These are phyloP conservation scores for Suillus bovinus DNA, from an alignment of 768 basidiomycete species.

Conservation along the genomic window DNA sequence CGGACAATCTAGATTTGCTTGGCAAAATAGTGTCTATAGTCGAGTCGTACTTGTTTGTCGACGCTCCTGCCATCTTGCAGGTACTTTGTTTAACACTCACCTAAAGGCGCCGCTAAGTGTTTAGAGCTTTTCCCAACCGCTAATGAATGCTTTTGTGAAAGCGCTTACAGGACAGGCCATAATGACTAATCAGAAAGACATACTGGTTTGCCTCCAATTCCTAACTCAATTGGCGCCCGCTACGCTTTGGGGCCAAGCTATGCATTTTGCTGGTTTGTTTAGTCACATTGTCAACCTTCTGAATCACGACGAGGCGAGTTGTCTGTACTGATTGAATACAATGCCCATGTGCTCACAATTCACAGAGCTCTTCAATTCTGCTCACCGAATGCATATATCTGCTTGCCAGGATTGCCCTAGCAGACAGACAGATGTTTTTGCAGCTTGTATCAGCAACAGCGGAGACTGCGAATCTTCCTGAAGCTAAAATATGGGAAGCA, in stretches of 20 bases:
- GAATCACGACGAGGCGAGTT: conserved; percentile 64
- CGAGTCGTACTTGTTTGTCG: conserved; percentile 80
- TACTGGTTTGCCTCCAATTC: conserved; percentile 59
- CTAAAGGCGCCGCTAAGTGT: conserved; percentile 3
- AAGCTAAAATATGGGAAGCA: conserved; percentile 59
- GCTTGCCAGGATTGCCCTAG: conserved; percentile 70
- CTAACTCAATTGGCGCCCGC: conserved; percentile 66
- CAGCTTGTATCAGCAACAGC: conserved; percentile 70
- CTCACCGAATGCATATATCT: conserved; percentile 73
- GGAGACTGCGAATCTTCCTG: conserved; percentile 42
- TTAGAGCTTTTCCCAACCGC: conserved; percentile 53
- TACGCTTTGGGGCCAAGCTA: conserved; percentile 65
- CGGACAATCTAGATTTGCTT: conserved; percentile 71
- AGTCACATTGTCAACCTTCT: conserved; percentile 57
- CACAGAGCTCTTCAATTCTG: conserved; percentile 31
- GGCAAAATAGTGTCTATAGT: conserved; percentile 66
- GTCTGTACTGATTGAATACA: background rate
- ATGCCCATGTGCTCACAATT: conserved; percentile 12
- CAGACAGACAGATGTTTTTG: conserved; percentile 65
- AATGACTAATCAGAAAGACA: conserved; percentile 56
- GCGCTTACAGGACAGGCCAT: conserved; percentile 52
- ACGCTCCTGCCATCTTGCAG: conserved; percentile 60
- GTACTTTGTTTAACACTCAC: conserved; percentile 38
- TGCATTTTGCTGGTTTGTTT: conserved; percentile 79
- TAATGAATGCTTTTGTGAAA: conserved; percentile 58